Conservation (phyloP, 1,139 yeast species). For the Zygosaccharomyces sapae region DNA sequence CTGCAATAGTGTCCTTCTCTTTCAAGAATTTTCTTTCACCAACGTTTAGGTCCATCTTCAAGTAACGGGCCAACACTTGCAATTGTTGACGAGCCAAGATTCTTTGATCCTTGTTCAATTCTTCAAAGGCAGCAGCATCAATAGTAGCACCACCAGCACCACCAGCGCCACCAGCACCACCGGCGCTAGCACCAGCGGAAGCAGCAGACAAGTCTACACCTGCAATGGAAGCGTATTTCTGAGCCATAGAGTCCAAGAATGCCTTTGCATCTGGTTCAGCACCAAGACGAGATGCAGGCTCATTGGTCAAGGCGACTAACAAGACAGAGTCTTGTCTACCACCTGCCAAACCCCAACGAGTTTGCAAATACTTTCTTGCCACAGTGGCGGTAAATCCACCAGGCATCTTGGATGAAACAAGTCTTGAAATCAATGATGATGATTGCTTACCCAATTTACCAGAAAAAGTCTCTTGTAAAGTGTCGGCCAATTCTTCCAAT, state of each 20-base stretch:
- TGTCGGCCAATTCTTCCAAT: conserved; percentile 88
- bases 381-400: conserved; percentile 94
- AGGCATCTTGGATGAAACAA: conserved; percentile 96
- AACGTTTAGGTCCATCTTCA: conserved; percentile 83
- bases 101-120: conserved; percentile 84
- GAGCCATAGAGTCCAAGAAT: conserved; percentile 75
- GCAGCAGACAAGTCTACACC: conserved; percentile 76
- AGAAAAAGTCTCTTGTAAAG: conserved; percentile 81
- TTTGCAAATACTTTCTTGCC: conserved; percentile 86
- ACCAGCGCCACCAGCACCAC: conserved; percentile 49
- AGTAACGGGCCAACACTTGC: conserved; percentile 90
- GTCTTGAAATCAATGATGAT: conserved; percentile 78
- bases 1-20: conserved; percentile 81
- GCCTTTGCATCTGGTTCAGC: conserved; percentile 86
- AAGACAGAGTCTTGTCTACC: conserved; percentile 94
- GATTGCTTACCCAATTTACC: conserved; percentile 95
- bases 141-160: conserved; percentile 83
- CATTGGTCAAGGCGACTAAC: conserved; percentile 76
- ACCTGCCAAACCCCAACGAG: conserved; percentile 84
- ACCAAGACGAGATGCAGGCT: conserved; percentile 85
- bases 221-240: conserved; percentile 76
- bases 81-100: conserved; percentile 90
- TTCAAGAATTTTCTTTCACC: conserved; percentile 84
- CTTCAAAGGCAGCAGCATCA: conserved; percentile 96
- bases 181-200: conserved; percentile 49